Conservation (phyloP, 768 basidiomycete species). For the Pisolithus microcarpus region DNA sequence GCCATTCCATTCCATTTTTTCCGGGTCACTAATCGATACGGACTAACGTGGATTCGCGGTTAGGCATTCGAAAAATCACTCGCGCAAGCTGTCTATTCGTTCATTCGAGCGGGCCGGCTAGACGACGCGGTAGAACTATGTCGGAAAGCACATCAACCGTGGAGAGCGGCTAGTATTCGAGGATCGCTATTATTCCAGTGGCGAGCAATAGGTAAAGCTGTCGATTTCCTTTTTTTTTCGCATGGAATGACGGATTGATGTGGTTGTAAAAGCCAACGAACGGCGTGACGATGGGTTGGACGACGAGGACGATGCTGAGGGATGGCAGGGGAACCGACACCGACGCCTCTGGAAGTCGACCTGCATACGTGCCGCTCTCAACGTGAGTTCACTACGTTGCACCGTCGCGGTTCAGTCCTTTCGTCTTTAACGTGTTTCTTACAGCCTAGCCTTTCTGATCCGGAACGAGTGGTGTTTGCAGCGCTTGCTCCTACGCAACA, state of each 20-base stretch:
- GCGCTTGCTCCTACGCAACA: constrained; percentile 69
- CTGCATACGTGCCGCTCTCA: constrained; percentile 72
- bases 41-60: constrained; percentile 2
- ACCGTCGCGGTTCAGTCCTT: background rate
- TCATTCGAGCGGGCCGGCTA: constrained; percentile 77
- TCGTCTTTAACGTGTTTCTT: background rate
- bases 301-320: constrained; percentile 35
- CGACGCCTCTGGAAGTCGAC: constrained; percentile 83
- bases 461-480: constrained; percentile 85
- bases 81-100: constrained; percentile 69
- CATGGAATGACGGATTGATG: constrained; percentile 10
- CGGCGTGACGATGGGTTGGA: constrained; percentile 41
- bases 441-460: constrained; percentile 51
- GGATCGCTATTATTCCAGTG: constrained; percentile 77
- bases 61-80: constrained; percentile 79
- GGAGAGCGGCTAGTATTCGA: constrained; percentile 85
- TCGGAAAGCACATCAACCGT: constrained; percentile 76
- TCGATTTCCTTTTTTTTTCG: background rate
- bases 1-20: constrained; percentile 18
- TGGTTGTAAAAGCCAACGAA: constrained; percentile 40
- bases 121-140: constrained; percentile 82
- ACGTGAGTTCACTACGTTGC: constrained; percentile 39
- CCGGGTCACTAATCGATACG: background rate
- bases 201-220: constrained; percentile 51
- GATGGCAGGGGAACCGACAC: constrained; percentile 69